These are phyloP conservation scores for Camillea tinctor DNA, from an alignment of 2,329 filamentous ascomycete species.

Conservation along the genomic window DNA sequence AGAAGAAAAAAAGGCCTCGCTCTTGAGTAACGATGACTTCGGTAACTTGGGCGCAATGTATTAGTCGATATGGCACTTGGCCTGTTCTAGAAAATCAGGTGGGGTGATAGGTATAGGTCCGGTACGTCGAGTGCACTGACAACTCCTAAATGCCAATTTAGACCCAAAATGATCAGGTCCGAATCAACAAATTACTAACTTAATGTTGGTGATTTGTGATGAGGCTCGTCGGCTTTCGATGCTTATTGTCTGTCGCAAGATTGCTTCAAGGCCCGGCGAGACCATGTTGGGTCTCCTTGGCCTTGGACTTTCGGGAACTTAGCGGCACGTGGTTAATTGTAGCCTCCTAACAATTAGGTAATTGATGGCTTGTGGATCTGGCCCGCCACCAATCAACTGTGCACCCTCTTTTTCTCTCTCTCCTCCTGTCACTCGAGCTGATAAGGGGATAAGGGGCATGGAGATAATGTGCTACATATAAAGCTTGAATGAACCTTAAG, in stretches of 20 bases:
- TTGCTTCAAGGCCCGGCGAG: slow-evolving; percentile 1
- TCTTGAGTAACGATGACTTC: background rate
- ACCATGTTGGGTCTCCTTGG: background rate
- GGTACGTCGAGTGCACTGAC: background rate
- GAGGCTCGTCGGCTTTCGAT: background rate
- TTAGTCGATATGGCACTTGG: background rate
- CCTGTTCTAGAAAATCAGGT: background rate
- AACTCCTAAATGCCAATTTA: background rate
- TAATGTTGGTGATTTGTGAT: background rate
- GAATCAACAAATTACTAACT: no score
- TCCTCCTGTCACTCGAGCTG: background rate
- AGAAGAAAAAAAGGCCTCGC: background rate
- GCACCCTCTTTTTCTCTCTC: background rate
- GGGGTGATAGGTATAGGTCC: background rate
- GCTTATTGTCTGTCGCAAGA: background rate
- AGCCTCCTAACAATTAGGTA: background rate
- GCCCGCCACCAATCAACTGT: background rate
- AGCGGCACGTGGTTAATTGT: background rate
- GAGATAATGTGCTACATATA: background rate
- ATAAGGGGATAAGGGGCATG: background rate
- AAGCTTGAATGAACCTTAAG: background rate
- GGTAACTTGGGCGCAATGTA: background rate
- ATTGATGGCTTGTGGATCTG: background rate
- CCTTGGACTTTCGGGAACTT: background rate
- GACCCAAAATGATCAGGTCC: background rate